Evolutionary conservation across 2,329 filamentous ascomycete species (phyloP), one percentile per base, ranked within the genome.

Genomic region (Fusarium oxysporum): DNA sequence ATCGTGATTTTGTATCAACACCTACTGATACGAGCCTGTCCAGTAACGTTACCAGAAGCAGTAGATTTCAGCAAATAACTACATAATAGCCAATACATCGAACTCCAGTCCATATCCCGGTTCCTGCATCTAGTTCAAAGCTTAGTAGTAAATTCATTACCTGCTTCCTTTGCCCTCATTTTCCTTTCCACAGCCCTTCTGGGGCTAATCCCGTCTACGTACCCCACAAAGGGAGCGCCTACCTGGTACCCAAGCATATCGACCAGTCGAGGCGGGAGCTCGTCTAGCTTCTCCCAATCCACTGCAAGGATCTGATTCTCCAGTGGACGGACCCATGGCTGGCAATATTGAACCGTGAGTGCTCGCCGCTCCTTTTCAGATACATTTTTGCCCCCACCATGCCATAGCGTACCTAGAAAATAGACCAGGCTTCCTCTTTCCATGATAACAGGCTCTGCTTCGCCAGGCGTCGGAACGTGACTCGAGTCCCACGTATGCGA

Each of bases 221-320:
- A 30, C 0, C 25, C 44, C 2, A 30, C 44, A 21, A 47, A 47
- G 8, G 44, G 25, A 11, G 44, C 44, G 19, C 44, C 25, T 3
- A 47, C 44, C 19, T 47, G 25, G 30, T 30, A 30, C 21, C 44
- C 25, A 6, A 47, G 25, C 44, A 47, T 47, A 13, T 21, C 25
- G 0, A 47, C 44, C 4, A 47, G 2, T 0, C 19, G 44, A 16
- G 44, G 25, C 3, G 44, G 44, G 8, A 47, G 21, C 0, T 16
- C 19, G 4, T 47, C 14, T 3, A 47, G 44, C 44, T 30, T 47
- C 6, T 47, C 44, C 44, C 44, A 47, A 47, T 45, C 44, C 4
- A 45, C 25, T 3, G 44, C 44, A 7, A 28, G 17, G 17, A 45
- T 28, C 44, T 45, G 44, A 14, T 45, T 45, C 25, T 45, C 25